Base-by-base conservation (phyloP, 331 rosid species). In the Acacia concinna region DNA sequence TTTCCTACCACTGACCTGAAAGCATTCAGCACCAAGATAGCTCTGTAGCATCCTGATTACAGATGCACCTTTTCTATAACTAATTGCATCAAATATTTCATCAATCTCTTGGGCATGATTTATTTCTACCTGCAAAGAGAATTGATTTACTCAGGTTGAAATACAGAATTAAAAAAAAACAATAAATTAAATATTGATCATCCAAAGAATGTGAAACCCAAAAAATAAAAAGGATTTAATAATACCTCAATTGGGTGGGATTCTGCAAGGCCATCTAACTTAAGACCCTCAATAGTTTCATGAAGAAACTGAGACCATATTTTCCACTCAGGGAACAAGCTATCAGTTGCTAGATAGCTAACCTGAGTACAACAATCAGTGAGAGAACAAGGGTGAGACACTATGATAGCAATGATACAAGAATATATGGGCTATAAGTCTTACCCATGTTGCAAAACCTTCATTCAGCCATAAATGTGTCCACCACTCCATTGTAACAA, bases 401-500 rank as follows among this genome's bases (percentile, higher is more conserved):
- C 74, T 74, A 76, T 85, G 90, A 79, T 80, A 83, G 90, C 80
- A 88, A 79, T 83, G 88, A 74, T 87, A 83, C 25, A 84, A 87
- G 63, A 82, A 82, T 77, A 75, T 87, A 54, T 84, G 91, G 51
- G 85, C 84, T 65, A 85, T 89, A 86, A 83, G 67, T 84, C 97
- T 68, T 90, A 93, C 97, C 96, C 97, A 91, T 76, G 96, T 93
- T 12, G 96, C 97, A 85, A 93, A 93, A 25, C 97, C 98, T 82
- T 93, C 97, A 76, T 91, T 91, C 78, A 93, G 88, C 96, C 97
- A 93, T 75, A 91, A 84, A 88, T 93, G 86, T 44, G 87, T 86
- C 97, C 98, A 91, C 98, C 97, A 91, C 80, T 90, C 98, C 98
- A 90, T 91, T 21, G 97, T 91, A 60, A 93, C 96, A 74, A 93